Base-by-base conservation (phyloP, 495 filamentous ascomycete genomes). In the Neurospora sp. region DNA sequence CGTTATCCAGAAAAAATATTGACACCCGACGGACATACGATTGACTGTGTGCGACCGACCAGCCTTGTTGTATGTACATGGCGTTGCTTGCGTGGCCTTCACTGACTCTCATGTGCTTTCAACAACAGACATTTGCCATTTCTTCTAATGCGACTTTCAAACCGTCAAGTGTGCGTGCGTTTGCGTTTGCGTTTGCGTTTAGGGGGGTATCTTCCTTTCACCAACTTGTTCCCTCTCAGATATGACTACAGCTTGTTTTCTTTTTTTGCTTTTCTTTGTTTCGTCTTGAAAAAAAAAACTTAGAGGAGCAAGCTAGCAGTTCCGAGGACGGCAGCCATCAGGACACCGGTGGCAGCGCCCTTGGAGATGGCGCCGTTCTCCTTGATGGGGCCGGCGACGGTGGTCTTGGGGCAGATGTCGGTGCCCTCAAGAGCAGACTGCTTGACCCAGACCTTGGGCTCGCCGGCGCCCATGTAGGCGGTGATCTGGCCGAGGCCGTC, bases 371-470 rank as follows among this genome's bases (percentile, higher is more conserved):
- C 53, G 53, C 53, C 53, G 27, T 14, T 31, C 22, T 61, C 6
- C 53, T 61, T 6, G 37, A 61, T 69, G 53, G 74, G 75, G 3
- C 40, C 72, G 31, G 73, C 78, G 16, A 40, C 41, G 12, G 68
- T 72, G 9, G 76, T 80, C 70, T 71, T 22, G 4, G 45, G 10
- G 73, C 79, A 80, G 48, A 80, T 39, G 1, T 71, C 76, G 8
- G 78, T 75, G 71, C 53, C 79, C 48, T 77, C 45, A 38, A 80
- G 70, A 16, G 69, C 40, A 12, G 42, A 20, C 3, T 38, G 20
- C 12, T 44, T 37, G 22, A 76, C 73, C 35, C 78, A 80, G 10
- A 77, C 76, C 70, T 75, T 75, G 44, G 79, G 79, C 71, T 77
- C 78, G 70, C 79, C 79, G 2, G 69, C 40, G 71, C 69, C 70